A percentile compares a stretch with the other conserved stretches of the same genome.
These are phyloP conservation scores for Collybiopsis confluens DNA, from an alignment of 768 basidiomycete genomes.

Conservation along the genomic window DNA sequence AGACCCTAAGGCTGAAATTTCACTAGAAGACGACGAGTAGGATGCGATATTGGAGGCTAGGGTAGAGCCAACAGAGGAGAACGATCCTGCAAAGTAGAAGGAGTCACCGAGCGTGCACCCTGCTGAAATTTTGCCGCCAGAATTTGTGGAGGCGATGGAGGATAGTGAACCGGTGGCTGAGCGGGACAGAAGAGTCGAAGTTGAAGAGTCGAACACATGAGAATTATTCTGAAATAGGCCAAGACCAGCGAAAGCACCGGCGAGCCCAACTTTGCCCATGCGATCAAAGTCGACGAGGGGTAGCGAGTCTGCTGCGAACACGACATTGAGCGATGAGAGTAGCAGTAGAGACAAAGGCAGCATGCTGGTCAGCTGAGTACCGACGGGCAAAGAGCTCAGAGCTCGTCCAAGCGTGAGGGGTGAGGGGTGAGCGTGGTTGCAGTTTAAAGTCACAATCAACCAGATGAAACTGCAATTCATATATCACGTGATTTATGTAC, in stretches of 20 bases:
- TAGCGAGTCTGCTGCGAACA: slow-evolving; percentile 30
- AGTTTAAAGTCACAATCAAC: neutral
- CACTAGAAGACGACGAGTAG: slow-evolving; percentile 55
- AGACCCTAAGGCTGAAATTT: slow-evolving; percentile 60
- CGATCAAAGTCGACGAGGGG: slow-evolving; percentile 67
- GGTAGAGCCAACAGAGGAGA: slow-evolving; percentile 62
- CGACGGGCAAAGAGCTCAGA: slow-evolving; percentile 2
- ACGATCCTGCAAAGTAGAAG: slow-evolving; percentile 82
- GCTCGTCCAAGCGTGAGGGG: slow-evolving; percentile 9
- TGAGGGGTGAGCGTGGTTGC: slow-evolving; percentile 7
- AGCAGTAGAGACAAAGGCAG: slow-evolving; percentile 19
- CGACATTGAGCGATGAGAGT: slow-evolving; percentile 25
- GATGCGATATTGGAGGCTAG: slow-evolving; percentile 71
- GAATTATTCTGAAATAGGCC: slow-evolving; percentile 63
- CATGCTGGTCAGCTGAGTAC: neutral
- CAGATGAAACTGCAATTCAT: slow-evolving; percentile 1
- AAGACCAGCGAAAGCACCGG: slow-evolving; percentile 85
- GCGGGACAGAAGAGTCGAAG: slow-evolving; percentile 69
- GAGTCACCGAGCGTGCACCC: slow-evolving; percentile 66
- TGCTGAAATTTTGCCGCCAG: slow-evolving; percentile 72
- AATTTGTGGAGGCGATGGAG: slow-evolving; percentile 71
- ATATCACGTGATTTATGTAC: slow-evolving; percentile 9
- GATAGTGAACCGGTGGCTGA: slow-evolving; percentile 61
- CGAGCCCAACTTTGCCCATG: slow-evolving; percentile 89
- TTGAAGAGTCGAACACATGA: slow-evolving; percentile 62